Percentiles rank a stretch among this genome's conserved stretches.
Conservation (phyloP, 2,329 filamentous ascomycete species). For the Trematosphaeria pertusa region DNA sequence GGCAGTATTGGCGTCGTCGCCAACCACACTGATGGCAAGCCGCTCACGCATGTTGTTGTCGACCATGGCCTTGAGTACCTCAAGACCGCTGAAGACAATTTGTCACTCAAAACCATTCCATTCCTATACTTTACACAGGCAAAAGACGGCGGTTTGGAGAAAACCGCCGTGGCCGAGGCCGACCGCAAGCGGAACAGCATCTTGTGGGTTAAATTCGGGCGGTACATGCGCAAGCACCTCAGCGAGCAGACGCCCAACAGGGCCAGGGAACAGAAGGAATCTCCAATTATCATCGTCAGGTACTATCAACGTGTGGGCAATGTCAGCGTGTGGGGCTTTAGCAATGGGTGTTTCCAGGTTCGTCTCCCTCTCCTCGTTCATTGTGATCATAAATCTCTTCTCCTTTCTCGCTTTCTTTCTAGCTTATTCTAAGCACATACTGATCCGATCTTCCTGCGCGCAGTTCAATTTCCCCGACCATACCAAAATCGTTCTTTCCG, state of each 20-base stretch:
- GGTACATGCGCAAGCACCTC: slow-evolving; percentile 66
- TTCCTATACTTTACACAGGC: slow-evolving; percentile 74
- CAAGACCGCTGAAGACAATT: slow-evolving; percentile 67
- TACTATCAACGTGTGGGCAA: slow-evolving; percentile 84
- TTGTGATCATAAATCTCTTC: background rate
- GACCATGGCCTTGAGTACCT: slow-evolving; percentile 74
- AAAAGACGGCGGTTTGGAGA: slow-evolving; percentile 57
- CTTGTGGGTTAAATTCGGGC: slow-evolving; percentile 72
- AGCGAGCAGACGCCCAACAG: slow-evolving; percentile 67
- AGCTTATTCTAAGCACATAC: slow-evolving; percentile 48
- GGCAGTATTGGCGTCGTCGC: slow-evolving; percentile 75
- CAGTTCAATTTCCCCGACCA: slow-evolving; percentile 89
- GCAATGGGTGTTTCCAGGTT: slow-evolving; percentile 79
- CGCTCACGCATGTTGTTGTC: slow-evolving; percentile 75
- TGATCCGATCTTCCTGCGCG: background rate
- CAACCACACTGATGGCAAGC: slow-evolving; percentile 56
- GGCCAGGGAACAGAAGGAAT: slow-evolving; percentile 56
- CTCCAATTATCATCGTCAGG: slow-evolving; percentile 66
- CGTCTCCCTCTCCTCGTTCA: slow-evolving; percentile 50
- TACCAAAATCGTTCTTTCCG: slow-evolving; percentile 81
- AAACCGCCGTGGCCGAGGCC: slow-evolving; percentile 66
- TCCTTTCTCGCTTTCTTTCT: background rate
- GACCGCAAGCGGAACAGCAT: slow-evolving; percentile 72
- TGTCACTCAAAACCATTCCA: slow-evolving; percentile 48
- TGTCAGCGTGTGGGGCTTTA: slow-evolving; percentile 82